These are phyloP conservation scores for Solanum okadae DNA, from an alignment of 257 asterid genomes.

Conservation along the genomic window DNA sequence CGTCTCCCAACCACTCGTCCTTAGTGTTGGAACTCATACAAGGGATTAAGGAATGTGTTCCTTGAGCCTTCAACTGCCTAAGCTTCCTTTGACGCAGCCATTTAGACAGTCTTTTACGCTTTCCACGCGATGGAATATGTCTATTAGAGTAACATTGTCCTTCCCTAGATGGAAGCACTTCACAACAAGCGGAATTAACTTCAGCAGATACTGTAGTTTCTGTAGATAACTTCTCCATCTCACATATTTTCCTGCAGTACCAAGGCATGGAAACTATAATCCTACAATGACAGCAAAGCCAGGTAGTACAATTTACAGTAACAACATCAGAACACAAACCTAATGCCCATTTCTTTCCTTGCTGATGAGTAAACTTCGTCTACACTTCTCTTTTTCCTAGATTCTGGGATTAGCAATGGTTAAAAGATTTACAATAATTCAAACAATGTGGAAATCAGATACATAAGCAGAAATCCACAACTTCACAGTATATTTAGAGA, in stretches of 20 bases:
- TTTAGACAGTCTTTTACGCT: conserved; percentile 40
- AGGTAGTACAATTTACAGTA: conserved; percentile 12
- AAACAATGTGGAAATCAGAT: neutral
- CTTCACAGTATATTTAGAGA: neutral
- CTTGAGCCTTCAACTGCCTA: conserved; percentile 27
- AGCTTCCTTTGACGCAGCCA: conserved; percentile 63
- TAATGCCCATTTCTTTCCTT: conserved; percentile 14
- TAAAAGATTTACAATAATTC: neutral
- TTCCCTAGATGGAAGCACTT: conserved; percentile 12
- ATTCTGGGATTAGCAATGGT: conserved; percentile 21
- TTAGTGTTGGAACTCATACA: neutral
- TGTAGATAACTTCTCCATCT: conserved; percentile 10
- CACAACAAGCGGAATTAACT: conserved; percentile 16
- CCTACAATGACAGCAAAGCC: conserved; percentile 20
- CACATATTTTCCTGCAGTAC: neutral
- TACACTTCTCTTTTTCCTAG: conserved; percentile 37
- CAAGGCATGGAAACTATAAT: conserved; percentile 6
- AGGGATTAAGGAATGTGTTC: conserved; percentile 19
- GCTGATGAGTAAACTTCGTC: conserved; percentile 22
- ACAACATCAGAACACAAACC: conserved; percentile 23
- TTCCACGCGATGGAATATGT: conserved; percentile 14
- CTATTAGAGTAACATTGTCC: conserved; percentile 23
- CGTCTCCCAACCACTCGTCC: neutral
- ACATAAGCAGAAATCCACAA: neutral
- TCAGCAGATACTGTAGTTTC: conserved; percentile 23